Evolutionary conservation across 208 protist species (phyloP).

Genomic region (Leishmania aethiopica): DNA sequence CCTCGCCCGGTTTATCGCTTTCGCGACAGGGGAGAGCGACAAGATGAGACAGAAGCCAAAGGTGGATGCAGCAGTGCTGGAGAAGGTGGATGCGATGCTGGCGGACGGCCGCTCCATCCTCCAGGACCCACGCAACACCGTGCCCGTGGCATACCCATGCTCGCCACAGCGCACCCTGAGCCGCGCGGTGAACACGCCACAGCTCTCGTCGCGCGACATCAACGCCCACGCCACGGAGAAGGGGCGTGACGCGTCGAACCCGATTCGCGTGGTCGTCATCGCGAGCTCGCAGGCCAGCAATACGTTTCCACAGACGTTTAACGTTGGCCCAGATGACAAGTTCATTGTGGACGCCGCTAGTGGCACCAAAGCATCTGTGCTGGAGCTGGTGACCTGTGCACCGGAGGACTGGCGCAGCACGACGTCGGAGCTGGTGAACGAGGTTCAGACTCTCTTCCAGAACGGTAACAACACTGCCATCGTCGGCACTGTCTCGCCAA

Average conservation of each 20-base stretch:
- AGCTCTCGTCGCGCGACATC: conserved; percentile 30
- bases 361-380: conserved; percentile 22
- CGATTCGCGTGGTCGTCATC: conserved; percentile 37
- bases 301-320: conserved; percentile 31
- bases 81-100: conserved; percentile 58
- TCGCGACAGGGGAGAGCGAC: conserved; percentile 47
- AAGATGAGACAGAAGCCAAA: conserved; percentile 43
- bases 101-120: conserved; percentile 49
- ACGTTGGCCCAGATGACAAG: conserved; percentile 30
- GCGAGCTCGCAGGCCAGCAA: conserved; percentile 28
- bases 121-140: conserved; percentile 36
- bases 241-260: conserved; percentile 32
- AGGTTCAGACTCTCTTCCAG: conserved; percentile 53
- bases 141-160: conserved; percentile 51
- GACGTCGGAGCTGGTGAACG: conserved; percentile 37
- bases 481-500: conserved; percentile 44
- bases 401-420: conserved; percentile 47
- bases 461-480: conserved; percentile 70
- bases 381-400: conserved; percentile 52
- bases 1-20: conserved; percentile 53
- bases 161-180: conserved; percentile 16
- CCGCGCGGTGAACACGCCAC: conserved; percentile 12
- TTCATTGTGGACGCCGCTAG: conserved; percentile 32
- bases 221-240: conserved; percentile 29
- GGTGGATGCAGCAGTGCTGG: conserved; percentile 33